Conservation (phyloP, 148 eudicot genomes). For the Amaranthus hypochondriacus region DNA sequence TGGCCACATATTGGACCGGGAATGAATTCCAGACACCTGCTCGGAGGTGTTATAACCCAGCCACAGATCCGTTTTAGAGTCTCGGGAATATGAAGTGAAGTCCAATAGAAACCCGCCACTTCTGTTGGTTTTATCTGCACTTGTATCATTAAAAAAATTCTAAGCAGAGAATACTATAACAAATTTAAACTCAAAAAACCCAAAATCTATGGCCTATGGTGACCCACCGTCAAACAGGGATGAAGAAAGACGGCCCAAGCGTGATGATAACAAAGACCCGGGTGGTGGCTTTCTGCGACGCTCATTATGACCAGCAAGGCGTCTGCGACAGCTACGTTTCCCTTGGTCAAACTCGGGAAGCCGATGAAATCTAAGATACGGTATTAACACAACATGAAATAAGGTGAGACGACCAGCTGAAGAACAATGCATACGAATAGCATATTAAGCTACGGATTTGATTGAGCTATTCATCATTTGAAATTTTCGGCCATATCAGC, state of each 20-base stretch:
- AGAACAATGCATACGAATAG: background rate
- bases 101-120: slow-evolving; percentile 67
- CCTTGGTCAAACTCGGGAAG: slow-evolving; percentile 88
- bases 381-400: background rate
- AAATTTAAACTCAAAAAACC: background rate
- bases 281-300: slow-evolving; percentile 91
- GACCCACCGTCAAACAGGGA: slow-evolving; percentile 49
- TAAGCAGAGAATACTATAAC: background rate
- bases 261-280: slow-evolving; percentile 67
- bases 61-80: slow-evolving; percentile 41
- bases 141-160: background rate
- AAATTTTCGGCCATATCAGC: no score
- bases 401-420: background rate
- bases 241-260: slow-evolving; percentile 52
- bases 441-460: background rate
- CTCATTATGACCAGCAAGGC: slow-evolving; percentile 94
- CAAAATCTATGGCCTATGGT: slow-evolving; percentile 2
- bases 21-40: slow-evolving; percentile 33
- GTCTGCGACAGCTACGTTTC: slow-evolving; percentile 88
- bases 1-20: slow-evolving; percentile 39
- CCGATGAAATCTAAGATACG: slow-evolving; percentile 66
- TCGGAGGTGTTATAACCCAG: slow-evolving; percentile 43
- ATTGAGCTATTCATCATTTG: background rate
- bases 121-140: slow-evolving; percentile 47
- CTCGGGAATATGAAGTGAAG: slow-evolving; percentile 50